Evolutionary conservation across 768 basidiomycete species (phyloP), one percentile per base, ranked within the genome.

Genomic region (Termitomyces sp.): DNA sequence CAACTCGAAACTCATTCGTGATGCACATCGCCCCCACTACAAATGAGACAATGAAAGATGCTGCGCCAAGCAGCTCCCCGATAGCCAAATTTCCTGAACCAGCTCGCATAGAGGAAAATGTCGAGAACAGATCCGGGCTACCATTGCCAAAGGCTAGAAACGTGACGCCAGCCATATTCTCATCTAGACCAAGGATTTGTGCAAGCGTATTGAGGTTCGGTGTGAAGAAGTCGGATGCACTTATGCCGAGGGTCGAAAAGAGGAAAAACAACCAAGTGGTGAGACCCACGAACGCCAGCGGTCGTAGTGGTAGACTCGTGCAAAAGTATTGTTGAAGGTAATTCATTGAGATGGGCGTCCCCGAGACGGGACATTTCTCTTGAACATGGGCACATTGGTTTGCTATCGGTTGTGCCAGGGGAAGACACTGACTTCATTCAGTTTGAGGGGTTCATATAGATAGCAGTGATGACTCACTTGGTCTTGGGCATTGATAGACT

Each of bases 1-100:
- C 79, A 33, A 98, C 94, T 66, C 85, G 84, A 76, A 99, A 99
- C 0, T 96, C 96, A 60, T 90, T 91, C 74, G 98, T 94, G 73
- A 98, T 88, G 67, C 93, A 95, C 89, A 99, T 96, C n/a, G 91
- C 90, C 8, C 97, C 97, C 13, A 94, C 96, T 24, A 99, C 97
- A 68, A 95, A 94, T 2, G 94, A 94, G 22, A 93, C 88, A 73
- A 99, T 96, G 78, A 99, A 99, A 2, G 92, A 84, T 0, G 96
- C 96, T 2, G 96, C 96, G 7, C 97, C 97, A 13, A 99, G 79
- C 7, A 99, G 81, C 71, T 99, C 97, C 22, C 97, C 97, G 57
- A 99, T 86, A 1, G 97, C 97, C 58, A 99, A 76, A 59, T 91
- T 85, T 8, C 95, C 95, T 4, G 95, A 92, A 67, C 89, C 78